Conservation (phyloP, 352 stramenopile species). For the Phytophthora europaea region DNA sequence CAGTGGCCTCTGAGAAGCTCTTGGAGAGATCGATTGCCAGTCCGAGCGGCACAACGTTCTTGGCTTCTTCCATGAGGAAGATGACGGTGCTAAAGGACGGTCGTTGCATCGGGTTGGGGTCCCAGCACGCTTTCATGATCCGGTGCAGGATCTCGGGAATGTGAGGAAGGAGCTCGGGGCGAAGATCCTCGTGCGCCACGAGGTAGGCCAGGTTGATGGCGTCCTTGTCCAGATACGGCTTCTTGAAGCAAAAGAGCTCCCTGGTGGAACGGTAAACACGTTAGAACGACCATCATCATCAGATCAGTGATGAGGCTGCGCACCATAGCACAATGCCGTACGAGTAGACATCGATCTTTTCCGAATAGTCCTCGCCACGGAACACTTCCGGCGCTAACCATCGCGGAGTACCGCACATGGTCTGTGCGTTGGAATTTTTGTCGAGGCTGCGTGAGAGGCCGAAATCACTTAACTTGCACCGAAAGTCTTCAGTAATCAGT, state of each 20-base stretch:
- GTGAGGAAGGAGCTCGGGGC: slow-evolving; percentile 64
- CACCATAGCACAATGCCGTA: slow-evolving; percentile 88
- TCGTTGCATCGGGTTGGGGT: slow-evolving; percentile 59
- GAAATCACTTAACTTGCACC: slow-evolving; percentile 84
- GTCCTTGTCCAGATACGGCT: slow-evolving; percentile 83
- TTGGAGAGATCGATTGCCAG: slow-evolving; percentile 68
- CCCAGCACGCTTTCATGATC: slow-evolving; percentile 78
- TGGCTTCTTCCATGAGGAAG: slow-evolving; percentile 70
- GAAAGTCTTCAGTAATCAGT: slow-evolving; percentile 76
- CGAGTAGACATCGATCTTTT: slow-evolving; percentile 90
- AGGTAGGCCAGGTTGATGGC: slow-evolving; percentile 84
- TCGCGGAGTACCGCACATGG: slow-evolving; percentile 78
- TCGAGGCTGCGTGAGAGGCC: slow-evolving; percentile 76
- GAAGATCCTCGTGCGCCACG: slow-evolving; percentile 80
- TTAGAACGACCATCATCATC: not conserved
- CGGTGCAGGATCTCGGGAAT: slow-evolving; percentile 75
- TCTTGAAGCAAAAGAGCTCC: slow-evolving; percentile 89
- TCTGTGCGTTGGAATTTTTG: slow-evolving; percentile 74
- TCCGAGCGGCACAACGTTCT: slow-evolving; percentile 57
- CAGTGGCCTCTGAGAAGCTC: slow-evolving; percentile 54
- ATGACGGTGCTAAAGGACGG: slow-evolving; percentile 71
- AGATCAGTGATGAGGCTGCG: not conserved
- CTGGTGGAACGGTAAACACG: slow-evolving; percentile 26
- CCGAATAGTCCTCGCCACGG: slow-evolving; percentile 82
- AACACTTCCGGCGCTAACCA: slow-evolving; percentile 90